Base-by-base conservation (phyloP, 768 basidiomycete genomes). In the Collybia mongolica region DNA sequence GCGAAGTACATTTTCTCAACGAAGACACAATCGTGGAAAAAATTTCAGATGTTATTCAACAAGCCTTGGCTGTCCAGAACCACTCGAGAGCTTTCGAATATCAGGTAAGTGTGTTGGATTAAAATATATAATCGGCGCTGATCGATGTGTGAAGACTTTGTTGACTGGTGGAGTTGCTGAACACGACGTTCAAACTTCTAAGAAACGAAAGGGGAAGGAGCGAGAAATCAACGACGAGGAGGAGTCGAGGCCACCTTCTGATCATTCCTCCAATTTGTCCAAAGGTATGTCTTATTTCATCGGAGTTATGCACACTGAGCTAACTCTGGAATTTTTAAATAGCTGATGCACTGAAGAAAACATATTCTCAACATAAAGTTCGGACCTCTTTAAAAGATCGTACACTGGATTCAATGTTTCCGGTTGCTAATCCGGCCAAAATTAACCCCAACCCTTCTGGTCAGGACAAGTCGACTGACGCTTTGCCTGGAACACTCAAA, bases 331-430 rank as follows among this genome's bases (percentile, higher is more conserved):
- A 26, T 45, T n/a, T 32, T 26, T 38, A 23, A 12, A 39, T 53
- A 39, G 39, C 44, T 49, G 57, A 52, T 49, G 26, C 17, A 14
- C 71, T 70, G 49, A 79, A 77, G 60, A 86, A 86, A 61, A 63
- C 75, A 0, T 76, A 80, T 48, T 86, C 95, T 2, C 88, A 98
- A 20, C 84, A 94, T 65, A 96, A 97, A 78, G 90, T 98, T 46
- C 83, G 96, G 49, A 94, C 92, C 2, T 96, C 93, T 8, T 70
- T 86, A 7, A 75, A 86, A 39, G 90, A 95, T 51, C 83, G 95
- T 29, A 98, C 95, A 0, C 78, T 99, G 14, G 96, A 98, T 61
- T 93, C 93, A 0, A 97, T 98, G 92, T 89, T 98, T 53, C 86
- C 87, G 1, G 74, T 89, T 8, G 60, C 69, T 19, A 81, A 84